Evolutionary conservation across 371 early-diverging fungal species (phyloP).

Genomic region (Mortierella sp.): DNA sequence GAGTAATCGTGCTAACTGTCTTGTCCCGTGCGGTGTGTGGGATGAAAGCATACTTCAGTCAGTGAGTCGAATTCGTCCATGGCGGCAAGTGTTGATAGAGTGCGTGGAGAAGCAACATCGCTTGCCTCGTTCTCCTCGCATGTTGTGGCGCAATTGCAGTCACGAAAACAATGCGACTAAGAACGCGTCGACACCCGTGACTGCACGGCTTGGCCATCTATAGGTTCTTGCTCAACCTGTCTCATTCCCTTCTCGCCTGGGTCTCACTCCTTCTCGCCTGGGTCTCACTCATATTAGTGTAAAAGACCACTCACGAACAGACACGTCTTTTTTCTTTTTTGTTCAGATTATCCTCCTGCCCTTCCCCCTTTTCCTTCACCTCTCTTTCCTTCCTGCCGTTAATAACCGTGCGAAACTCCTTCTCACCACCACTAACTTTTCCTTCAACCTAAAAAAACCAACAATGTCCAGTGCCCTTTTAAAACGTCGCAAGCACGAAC

Average conservation of each 20-base stretch:
- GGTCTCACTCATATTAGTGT: too few species aligned
- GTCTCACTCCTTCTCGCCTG: neutral
- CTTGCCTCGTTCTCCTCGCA: neutral
- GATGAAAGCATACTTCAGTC: slow-evolving; percentile 26
- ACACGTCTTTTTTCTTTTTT: neutral
- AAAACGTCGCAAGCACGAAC: slow-evolving; percentile 29
- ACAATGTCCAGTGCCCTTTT: slow-evolving; percentile 17
- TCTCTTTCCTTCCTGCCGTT: neutral
- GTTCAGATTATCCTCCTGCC: neutral
- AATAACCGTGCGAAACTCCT: neutral
- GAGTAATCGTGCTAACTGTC: too few species aligned
- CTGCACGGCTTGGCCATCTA: neutral
- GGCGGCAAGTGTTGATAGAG: neutral
- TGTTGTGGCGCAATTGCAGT: too few species aligned
- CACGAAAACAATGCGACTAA: too few species aligned
- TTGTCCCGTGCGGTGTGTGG: neutral
- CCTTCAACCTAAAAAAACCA: neutral
- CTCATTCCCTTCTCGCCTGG: neutral
- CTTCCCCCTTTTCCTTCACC: neutral
- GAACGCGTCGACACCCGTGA: too few species aligned
- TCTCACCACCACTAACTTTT: neutral
- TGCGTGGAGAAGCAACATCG: neutral
- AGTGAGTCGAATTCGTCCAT: slow-evolving; percentile 57
- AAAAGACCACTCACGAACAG: neutral
- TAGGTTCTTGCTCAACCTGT: neutral